Evolutionary conservation across 1,284 basidiomycete species (phyloP).

Genomic region (Melanopsichium pennsylvanicum): DNA sequence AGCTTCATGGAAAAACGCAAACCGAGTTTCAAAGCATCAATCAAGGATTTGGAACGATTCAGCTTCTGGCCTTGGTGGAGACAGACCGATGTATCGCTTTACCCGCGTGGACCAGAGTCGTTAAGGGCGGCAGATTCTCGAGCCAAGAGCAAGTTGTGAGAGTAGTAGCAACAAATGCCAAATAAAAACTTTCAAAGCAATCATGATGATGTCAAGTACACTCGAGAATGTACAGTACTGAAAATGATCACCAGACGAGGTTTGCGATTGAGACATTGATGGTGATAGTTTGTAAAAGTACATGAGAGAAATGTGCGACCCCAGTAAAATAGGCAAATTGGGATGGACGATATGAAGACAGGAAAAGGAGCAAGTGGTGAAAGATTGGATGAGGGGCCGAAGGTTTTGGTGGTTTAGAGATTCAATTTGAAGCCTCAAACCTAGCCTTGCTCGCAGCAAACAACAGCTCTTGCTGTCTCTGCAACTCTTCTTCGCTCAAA

Average conservation of each 20-base stretch:
- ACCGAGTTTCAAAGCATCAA: conserved; percentile 37
- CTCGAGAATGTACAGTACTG: too few relatives aligned
- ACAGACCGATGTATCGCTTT: conserved; percentile 32
- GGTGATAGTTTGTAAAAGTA: conserved; percentile 2
- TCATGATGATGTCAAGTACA: too few relatives aligned
- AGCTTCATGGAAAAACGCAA: conserved; percentile 51
- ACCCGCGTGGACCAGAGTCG: conserved; percentile 24
- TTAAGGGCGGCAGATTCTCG: conserved; percentile 18
- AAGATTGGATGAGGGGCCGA: too few relatives aligned
- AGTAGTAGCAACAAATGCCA: too few relatives aligned
- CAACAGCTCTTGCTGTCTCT: conserved; percentile 84
- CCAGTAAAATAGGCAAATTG: too few relatives aligned
- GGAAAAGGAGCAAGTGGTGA: too few relatives aligned
- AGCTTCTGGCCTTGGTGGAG: conserved; percentile 57
- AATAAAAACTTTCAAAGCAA: not conserved
- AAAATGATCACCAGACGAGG: too few relatives aligned
- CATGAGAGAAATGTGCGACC: not conserved
- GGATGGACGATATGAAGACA: too few relatives aligned
- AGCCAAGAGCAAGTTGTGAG: conserved; percentile 9
- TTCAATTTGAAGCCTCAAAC: conserved; percentile 67
- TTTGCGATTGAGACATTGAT: too few relatives aligned
- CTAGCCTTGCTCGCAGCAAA: conserved; percentile 82
- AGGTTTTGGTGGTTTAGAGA: too few relatives aligned
- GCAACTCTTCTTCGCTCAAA: conserved; percentile 87
- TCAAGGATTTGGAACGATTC: conserved; percentile 44